Base-by-base conservation (phyloP, 2,329 filamentous ascomycete species). In the Trichoderma afroharzianum region DNA sequence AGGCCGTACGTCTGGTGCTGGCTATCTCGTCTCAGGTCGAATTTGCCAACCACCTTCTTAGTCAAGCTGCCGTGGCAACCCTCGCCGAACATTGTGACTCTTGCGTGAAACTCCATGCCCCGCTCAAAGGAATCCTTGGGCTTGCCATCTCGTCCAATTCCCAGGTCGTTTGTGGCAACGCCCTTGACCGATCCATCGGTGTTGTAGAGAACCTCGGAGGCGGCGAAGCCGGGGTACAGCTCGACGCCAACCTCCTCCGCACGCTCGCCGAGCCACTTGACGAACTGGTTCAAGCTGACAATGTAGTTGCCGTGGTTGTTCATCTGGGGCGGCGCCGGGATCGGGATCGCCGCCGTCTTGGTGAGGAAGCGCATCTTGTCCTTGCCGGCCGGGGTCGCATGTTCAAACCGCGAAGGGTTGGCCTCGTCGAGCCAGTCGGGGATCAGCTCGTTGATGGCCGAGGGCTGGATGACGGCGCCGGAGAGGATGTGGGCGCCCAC, bases 301-400 rank as follows among this genome's bases (percentile, higher is more conserved):
- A 99, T 99, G 82, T 97, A 98, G 83, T 99, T 99, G 76, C 96
- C 96, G 78, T 97, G 89, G 81, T 99, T 99, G 85, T 95, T 90
- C 96, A 99, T 99, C 84, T 98, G 96, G 36, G 96, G 96, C 58
- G 96, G 96, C 14, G 91, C 90, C 1, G 95, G 96, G 68, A 98
- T 85, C 6, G 94, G 93, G 71, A 97, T 89, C 0, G 94, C 85
- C 73, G 86, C 85, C 68, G 86, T 92, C 84, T 95, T 92, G 61
- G 95, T 98, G 73, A 99, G 87, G 82, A 98, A 98, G 76, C 93
- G 91, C 95, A 99, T 97, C 82, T 90, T 91, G 78, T 99, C 96
- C 63, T 85, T 85, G 74, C 89, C 92, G 5, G 94, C 95, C 24
- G 94, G 91, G 1, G 96, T 99, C 72, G 92, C 93, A 81, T 93